These are phyloP conservation scores for Casuarina equisetifolia DNA, from an alignment of 306 rosid species.

Conservation along the genomic window DNA sequence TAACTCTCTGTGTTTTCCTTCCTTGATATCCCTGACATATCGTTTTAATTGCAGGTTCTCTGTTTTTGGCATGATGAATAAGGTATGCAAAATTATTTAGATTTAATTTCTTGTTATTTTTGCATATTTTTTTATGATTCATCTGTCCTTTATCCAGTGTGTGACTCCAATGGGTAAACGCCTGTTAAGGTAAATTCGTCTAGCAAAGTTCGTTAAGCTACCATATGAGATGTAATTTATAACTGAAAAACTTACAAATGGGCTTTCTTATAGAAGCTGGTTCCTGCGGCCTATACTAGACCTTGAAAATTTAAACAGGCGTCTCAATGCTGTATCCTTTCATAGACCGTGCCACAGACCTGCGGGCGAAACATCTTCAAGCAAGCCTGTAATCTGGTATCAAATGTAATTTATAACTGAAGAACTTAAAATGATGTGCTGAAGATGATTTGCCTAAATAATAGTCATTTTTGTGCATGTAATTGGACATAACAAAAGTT, in stretches of 20 bases:
- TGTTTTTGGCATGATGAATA: conserved; percentile 94
- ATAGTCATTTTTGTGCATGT: not conserved
- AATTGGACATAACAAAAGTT: conserved; percentile 13
- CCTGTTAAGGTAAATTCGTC: conserved; percentile 67
- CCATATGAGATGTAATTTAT: conserved; percentile 7
- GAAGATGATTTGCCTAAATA: not conserved
- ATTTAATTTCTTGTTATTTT: conserved; percentile 22
- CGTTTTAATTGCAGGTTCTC: conserved; percentile 69
- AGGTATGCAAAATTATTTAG: conserved; percentile 57
- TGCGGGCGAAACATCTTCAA: no score
- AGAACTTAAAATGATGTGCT: not conserved
- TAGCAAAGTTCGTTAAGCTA: conserved; percentile 9
- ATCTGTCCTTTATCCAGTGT: conserved; percentile 54
- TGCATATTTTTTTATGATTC: conserved; percentile 28
- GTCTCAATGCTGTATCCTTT: conserved; percentile 87
- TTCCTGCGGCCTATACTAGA: conserved; percentile 94
- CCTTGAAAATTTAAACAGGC: conserved; percentile 75
- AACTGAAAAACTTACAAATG: not conserved
- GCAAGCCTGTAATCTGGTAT: no score
- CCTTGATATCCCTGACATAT: conserved; percentile 19
- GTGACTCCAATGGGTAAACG: conserved; percentile 90
- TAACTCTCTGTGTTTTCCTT: conserved; percentile 21
- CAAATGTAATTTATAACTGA: not conserved
- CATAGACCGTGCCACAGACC: not conserved
- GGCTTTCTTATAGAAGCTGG: conserved; percentile 63